A percentile compares a stretch with the other conserved stretches of the same genome.
Conservation (phyloP, 1,284 basidiomycete species). For the Tilletia indica region DNA sequence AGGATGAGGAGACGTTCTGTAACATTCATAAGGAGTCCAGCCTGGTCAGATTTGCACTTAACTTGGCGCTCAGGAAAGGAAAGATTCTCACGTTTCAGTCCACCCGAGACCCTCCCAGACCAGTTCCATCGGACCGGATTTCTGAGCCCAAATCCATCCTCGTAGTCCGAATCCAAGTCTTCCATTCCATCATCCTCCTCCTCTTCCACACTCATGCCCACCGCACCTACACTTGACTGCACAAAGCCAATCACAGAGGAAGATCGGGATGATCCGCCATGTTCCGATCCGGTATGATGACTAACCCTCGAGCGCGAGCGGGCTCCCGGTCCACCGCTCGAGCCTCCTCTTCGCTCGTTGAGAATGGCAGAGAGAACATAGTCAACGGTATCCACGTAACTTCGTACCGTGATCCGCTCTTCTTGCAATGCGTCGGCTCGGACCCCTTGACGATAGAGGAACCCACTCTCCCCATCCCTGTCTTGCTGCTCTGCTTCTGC, state of each 20-base stretch:
- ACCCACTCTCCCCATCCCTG: background rate
- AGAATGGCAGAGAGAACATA: background rate
- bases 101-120: background rate
- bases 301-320: background rate
- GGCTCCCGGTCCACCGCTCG: background rate
- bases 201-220: background rate
- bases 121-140: background rate
- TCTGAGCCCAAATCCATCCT: background rate
- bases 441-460: background rate
- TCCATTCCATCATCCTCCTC: slow-evolving; percentile 4
- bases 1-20: background rate
- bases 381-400: slow-evolving; percentile 15
- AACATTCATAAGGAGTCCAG: background rate
- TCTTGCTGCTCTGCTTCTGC: background rate
- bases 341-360: background rate
- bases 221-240: too few species aligned
- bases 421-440: background rate
- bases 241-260: background rate
- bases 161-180: slow-evolving; percentile 2
- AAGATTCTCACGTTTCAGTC: background rate
- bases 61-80: too few species aligned
- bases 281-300: background rate
- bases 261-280: background rate
- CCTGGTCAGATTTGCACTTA: too few species aligned
- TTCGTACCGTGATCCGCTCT: slow-evolving; percentile 1